phyloP scores from a whole-genome alignment of 164 flowering plant species.

The Houttuynia cordata region DNA sequence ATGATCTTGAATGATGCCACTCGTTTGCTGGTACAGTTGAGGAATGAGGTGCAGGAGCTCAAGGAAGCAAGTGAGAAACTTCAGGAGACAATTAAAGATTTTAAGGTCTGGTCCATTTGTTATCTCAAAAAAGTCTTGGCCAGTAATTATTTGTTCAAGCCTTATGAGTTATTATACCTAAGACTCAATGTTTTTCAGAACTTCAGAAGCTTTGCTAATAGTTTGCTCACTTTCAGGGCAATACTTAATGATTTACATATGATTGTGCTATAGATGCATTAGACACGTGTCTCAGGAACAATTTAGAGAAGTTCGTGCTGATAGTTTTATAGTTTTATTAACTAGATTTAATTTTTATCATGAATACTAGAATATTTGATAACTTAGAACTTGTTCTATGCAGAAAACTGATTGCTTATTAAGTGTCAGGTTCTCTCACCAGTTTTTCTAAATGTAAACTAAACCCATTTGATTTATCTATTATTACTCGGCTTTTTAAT shows the following conservation, averaged over 20 bases:
- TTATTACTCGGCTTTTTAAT: not conserved
- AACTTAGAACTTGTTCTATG: not conserved
- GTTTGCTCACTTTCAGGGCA: too few species aligned
- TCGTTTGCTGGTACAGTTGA: conserved; percentile 39
- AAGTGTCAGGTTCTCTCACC: not conserved
- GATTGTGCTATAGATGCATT: too few species aligned
- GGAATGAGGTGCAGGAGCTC: conserved; percentile 46
- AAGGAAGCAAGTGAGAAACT: conserved; percentile 38
- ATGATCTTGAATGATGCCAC: conserved; percentile 46
- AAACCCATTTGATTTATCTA: not conserved
- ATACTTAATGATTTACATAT: too few species aligned
- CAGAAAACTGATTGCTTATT: not conserved
- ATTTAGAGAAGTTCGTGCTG: too few species aligned
- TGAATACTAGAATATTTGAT: not conserved
- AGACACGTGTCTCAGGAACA: too few species aligned
- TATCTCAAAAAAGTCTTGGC: not conserved
- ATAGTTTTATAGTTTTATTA: too few species aligned
- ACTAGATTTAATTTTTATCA: not conserved
- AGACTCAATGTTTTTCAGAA: not conserved
- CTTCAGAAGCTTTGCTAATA: too few species aligned
- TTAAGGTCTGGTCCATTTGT: conserved; percentile 29
- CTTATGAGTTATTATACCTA: not conserved
- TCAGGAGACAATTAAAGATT: conserved; percentile 53
- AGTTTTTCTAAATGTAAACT: not conserved
- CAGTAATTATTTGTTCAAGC: too few species aligned